Evolutionary conservation across 345 rosid genomes (phyloP).

Genomic region (Garcia nutans): DNA sequence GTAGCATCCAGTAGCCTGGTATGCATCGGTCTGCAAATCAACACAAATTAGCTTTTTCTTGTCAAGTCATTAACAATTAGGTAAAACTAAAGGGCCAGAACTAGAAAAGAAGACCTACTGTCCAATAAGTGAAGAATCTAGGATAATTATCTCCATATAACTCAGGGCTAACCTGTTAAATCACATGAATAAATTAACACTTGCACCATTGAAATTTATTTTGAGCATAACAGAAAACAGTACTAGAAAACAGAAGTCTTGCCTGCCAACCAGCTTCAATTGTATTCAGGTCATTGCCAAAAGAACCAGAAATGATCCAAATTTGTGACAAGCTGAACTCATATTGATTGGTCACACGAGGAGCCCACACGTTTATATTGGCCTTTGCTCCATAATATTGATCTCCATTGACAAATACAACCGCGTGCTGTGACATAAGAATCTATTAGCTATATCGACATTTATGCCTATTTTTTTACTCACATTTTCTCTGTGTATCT

Average conservation of each 20-base stretch:
- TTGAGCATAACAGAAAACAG: neutral
- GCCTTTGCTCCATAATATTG: conserved; percentile 40
- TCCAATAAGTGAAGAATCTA: conserved; percentile 40
- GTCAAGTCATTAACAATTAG: neutral
- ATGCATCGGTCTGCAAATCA: conserved; percentile 35
- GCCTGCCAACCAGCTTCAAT: conserved; percentile 44
- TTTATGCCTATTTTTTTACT: neutral
- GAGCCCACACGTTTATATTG: conserved; percentile 36
- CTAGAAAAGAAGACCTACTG: conserved; percentile 20
- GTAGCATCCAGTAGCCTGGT: conserved; percentile 39
- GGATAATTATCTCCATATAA: conserved; percentile 35
- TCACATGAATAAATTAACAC: neutral
- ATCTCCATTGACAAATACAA: conserved; percentile 35
- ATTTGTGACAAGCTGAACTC: conserved; percentile 39
- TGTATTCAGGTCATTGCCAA: conserved; percentile 35
- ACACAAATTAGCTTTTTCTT: neutral
- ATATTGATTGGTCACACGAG: conserved; percentile 21
- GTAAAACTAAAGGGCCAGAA: neutral
- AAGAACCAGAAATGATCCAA: conserved; percentile 39
- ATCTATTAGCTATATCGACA: neutral
- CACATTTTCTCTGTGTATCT: neutral
- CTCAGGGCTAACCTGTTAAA: conserved; percentile 35
- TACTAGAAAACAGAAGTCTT: neutral
- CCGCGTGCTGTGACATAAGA: conserved; percentile 33
- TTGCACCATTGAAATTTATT: neutral